A percentile compares a stretch with the other conserved stretches of the same genome.
Conservation (phyloP, 352 stramenopile genomes). For the Phytophthora palmivora region DNA sequence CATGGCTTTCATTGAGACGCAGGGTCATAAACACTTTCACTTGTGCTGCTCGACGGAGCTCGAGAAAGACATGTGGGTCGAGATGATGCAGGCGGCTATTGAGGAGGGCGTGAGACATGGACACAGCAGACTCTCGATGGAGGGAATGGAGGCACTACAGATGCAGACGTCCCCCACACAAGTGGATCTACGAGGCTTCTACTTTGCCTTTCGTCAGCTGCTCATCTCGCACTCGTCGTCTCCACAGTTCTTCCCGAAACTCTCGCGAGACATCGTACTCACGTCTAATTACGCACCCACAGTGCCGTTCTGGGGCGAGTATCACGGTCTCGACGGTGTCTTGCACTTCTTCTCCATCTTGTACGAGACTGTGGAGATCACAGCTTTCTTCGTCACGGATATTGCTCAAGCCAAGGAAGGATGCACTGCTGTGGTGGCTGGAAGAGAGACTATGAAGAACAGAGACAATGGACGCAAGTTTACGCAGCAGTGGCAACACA, state of each 20-base stretch:
- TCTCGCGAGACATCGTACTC: constrained; percentile 84
- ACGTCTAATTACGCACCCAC: constrained; percentile 90
- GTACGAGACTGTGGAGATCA: constrained; percentile 91
- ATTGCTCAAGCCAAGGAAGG: constrained; percentile 88
- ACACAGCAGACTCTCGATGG: constrained; percentile 30
- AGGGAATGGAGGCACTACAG: constrained; percentile 38
- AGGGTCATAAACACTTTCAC: constrained; percentile 91
- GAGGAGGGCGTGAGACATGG: constrained; percentile 54
- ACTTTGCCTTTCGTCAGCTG: constrained; percentile 87
- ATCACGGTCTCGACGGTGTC: constrained; percentile 87
- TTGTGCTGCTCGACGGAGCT: constrained; percentile 87
- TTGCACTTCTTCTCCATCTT: constrained; percentile 92
- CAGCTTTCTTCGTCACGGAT: constrained; percentile 89
- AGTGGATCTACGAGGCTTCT: constrained; percentile 87
- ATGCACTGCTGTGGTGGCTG: constrained; percentile 82
- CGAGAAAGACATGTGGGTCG: constrained; percentile 92
- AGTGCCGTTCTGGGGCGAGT: constrained; percentile 90
- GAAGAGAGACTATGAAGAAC: constrained; percentile 91
- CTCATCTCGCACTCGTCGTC: constrained; percentile 90
- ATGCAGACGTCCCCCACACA: constrained; percentile 72
- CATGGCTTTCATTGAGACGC: constrained; percentile 90
- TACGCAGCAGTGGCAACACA: constrained; percentile 91
- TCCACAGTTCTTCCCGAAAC: constrained; percentile 89
- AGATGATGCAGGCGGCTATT: constrained; percentile 92
- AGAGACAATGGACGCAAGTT: constrained; percentile 89